Evolutionary conservation across 139 green algal species (phyloP), one percentile per base, ranked within the genome.

Genomic region (Chlamydomonas asymmetrica): DNA sequence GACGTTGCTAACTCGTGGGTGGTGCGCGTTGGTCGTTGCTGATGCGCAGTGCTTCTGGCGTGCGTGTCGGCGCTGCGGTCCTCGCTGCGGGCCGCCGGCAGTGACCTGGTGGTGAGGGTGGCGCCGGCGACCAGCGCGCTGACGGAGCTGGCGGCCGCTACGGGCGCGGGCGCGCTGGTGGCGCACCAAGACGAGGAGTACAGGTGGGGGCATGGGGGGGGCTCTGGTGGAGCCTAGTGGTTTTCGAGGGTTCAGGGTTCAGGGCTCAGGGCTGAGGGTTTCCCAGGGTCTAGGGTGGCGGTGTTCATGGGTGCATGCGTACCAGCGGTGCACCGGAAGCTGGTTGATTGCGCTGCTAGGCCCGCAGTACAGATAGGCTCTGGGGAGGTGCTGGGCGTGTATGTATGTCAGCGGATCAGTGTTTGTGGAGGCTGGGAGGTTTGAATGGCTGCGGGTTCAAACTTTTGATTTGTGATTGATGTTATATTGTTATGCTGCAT

Each of bases 121-220:
- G 91, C 91, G 2, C n/a, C 63, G 13, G 76, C 72, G 64, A 64
- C 76, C 34, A n/a, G 79, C 37, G 31, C 73, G 39, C 40, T 95
- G 31, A 52, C 73, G 4, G 37, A 32, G 8, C 13, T 90, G 38
- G 78, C 66, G 3, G 25, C 35, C 1, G n/a, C 80, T 8, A 13
- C 81, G 63, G 68, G 74, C 0, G 79, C 80, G 5, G 27, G 49
- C 1, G 43, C 37, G 10, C 66, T 95, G 41, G 45, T 91, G 18
- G 76, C 85, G 13, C 88, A 94, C 71, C 76, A 74, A 0, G 90
- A 95, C 66, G 79, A 92, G 64, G 91, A 93, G 71, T 43, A 84
- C 63, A 82, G 72, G 74, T 87, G 61, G 27, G 63, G 62, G 29
- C n/a, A 27, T 49, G 37, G n/a, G 5, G 1, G 16, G 29, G 18